These are phyloP conservation scores for Hysterangium stoloniferum DNA, from an alignment of 768 basidiomycete genomes.

Conservation along the genomic window DNA sequence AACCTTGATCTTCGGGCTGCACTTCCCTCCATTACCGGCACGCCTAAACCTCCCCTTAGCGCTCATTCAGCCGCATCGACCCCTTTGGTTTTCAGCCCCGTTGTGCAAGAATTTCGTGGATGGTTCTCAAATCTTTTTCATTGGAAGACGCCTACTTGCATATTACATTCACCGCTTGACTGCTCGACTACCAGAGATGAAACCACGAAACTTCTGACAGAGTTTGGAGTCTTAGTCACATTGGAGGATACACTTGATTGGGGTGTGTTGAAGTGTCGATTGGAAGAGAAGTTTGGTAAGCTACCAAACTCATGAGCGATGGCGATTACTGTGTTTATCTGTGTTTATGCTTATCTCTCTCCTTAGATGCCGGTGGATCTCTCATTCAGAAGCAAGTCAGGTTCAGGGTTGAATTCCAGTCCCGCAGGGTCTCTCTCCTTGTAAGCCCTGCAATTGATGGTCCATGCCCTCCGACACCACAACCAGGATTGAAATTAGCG, in stretches of 20 bases:
- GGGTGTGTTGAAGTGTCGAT: constrained; percentile 41
- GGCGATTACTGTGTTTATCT: background rate
- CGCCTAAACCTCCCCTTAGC: constrained; percentile 36
- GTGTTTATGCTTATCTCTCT: background rate
- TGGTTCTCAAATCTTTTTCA: constrained; percentile 97
- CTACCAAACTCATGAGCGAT: background rate
- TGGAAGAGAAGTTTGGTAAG: constrained; percentile 38
- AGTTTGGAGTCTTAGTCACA: constrained; percentile 53
- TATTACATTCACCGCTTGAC: constrained; percentile 51
- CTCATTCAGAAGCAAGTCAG: constrained; percentile 63
- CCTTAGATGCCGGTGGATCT: constrained; percentile 28
- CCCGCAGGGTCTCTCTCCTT: constrained; percentile 3
- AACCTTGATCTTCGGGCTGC: constrained; percentile 45
- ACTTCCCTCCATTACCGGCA: constrained; percentile 34
- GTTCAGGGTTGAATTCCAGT: constrained; percentile 75
- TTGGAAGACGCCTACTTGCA: constrained; percentile 63
- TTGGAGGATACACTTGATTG: constrained; percentile 45
- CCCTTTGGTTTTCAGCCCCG: constrained; percentile 32
- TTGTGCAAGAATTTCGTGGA: constrained; percentile 75
- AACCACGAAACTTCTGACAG: constrained; percentile 53
- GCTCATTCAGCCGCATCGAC: constrained; percentile 3
- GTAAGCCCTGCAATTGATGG: constrained; percentile 19
- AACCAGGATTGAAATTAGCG: constrained; percentile 28
- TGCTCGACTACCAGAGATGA: constrained; percentile 49
- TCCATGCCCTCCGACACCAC: constrained; percentile 17